A percentile compares a stretch with the other conserved stretches of the same genome.
Evolutionary conservation across 192 early-diverging fungal genomes (phyloP).

Genomic region (Coemansia sp.): DNA sequence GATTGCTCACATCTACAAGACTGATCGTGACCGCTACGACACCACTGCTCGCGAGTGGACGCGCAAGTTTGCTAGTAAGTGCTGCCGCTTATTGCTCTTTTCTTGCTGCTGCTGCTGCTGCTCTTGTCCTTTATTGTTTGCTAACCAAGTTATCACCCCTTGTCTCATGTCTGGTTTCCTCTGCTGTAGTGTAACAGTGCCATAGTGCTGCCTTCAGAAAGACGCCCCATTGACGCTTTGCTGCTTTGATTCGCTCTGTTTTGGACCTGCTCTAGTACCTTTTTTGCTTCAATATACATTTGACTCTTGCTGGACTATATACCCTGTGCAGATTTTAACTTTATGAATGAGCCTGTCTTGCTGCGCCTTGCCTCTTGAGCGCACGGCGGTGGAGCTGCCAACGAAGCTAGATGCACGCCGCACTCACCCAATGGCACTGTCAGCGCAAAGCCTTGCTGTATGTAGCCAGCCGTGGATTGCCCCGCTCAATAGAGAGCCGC

Average conservation of each 20-base stretch:
- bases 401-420: slow-evolving; percentile 4
- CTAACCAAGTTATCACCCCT: background rate
- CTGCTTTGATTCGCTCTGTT: slow-evolving; percentile 8
- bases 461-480: background rate
- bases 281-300: slow-evolving; percentile 1
- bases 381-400: background rate
- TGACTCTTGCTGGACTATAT: slow-evolving; percentile 12
- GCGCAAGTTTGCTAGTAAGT: slow-evolving; percentile 78
- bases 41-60: slow-evolving; percentile 93
- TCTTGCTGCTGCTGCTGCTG: background rate
- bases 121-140: background rate
- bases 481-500: background rate
- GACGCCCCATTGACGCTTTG: background rate
- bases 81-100: background rate
- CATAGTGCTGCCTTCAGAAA: background rate
- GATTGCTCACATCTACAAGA: slow-evolving; percentile 98
- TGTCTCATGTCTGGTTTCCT: background rate
- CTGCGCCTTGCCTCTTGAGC: background rate
- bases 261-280: slow-evolving; percentile 10
- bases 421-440: background rate
- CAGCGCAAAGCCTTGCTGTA: background rate
- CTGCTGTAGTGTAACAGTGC: slow-evolving; percentile 4
- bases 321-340: background rate
- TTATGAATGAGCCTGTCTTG: background rate
- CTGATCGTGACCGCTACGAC: slow-evolving; percentile 86